phyloP scores from a whole-genome alignment of 306 rosid species.

The Trichosanthes cucumerina region DNA sequence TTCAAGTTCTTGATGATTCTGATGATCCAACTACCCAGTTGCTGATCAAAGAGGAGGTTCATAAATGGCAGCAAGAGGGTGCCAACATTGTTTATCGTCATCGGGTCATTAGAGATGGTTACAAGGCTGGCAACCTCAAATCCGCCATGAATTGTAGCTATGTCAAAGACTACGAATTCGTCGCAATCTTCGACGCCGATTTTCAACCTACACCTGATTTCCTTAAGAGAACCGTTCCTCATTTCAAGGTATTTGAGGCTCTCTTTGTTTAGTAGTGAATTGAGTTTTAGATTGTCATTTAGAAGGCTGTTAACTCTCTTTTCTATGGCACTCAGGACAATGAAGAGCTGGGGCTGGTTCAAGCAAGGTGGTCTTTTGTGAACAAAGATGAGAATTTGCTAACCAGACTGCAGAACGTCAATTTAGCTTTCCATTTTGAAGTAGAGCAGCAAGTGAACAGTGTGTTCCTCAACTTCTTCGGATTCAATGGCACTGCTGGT shows the following conservation, averaged over 20 bases:
- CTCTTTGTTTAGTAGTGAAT: neutral
- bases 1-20: conserved; percentile 86
- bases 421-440: conserved; percentile 74
- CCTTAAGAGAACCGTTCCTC: conserved; percentile 70
- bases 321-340: conserved; percentile 40
- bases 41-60: conserved; percentile 62
- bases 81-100: conserved; percentile 66
- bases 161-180: conserved; percentile 72
- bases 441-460: conserved; percentile 82
- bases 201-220: conserved; percentile 84
- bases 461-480: conserved; percentile 67
- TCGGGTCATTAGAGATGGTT: conserved; percentile 69
- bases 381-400: conserved; percentile 77
- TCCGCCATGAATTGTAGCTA: conserved; percentile 94
- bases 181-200: conserved; percentile 82
- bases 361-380: conserved; percentile 96
- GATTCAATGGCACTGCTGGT: conserved; percentile 96
- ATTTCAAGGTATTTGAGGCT: conserved; percentile 49
- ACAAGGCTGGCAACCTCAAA: conserved; percentile 88
- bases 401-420: conserved; percentile 83
- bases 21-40: conserved; percentile 65
- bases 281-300: neutral
- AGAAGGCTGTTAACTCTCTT: neutral
- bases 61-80: conserved; percentile 75
- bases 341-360: conserved; percentile 71